phyloP scores from a whole-genome alignment of 1,284 basidiomycete species.

The Cutaneotrichosporon daszewskae region DNA sequence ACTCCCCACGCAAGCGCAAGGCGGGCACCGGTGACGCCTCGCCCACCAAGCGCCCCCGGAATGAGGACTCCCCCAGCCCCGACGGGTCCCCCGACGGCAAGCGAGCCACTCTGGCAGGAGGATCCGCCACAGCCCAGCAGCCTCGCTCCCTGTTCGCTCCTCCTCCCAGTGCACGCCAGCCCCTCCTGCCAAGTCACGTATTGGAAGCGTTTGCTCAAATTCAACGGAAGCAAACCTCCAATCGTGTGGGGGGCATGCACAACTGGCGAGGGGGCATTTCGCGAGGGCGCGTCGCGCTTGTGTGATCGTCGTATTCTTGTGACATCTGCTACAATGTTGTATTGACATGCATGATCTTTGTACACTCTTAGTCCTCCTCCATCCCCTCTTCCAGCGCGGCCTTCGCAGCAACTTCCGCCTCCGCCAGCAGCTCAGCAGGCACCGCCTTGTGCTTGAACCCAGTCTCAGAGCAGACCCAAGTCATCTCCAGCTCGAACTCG shows the following conservation, averaged over 20 bases:
- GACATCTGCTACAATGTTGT: conserved; percentile 9
- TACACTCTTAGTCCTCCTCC: conserved; percentile 55
- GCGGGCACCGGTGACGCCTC: conserved; percentile 42
- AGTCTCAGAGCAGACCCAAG: conserved; percentile 89
- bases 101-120: neutral
- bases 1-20: conserved; percentile 24
- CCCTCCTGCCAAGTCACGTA: conserved; percentile 73
- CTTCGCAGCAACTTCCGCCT: conserved; percentile 85
- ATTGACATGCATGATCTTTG: conserved; percentile 15
- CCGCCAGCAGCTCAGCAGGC: conserved; percentile 73
- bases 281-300: conserved; percentile 71
- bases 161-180: conserved; percentile 69
- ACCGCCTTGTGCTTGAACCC: conserved; percentile 73
- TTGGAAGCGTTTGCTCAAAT: conserved; percentile 82
- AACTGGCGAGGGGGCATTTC: conserved; percentile 79
- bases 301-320: conserved; percentile 49
- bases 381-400: conserved; percentile 77
- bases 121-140: neutral
- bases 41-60: conserved; percentile 50
- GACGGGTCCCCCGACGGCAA: too few species aligned
- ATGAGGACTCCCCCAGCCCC: too few species aligned
- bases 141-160: conserved; percentile 66
- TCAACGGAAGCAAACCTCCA: conserved; percentile 74
- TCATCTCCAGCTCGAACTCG: conserved; percentile 97
- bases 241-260: conserved; percentile 72